phyloP scores from a whole-genome alignment of 805 yeast species.

The Ogataea ramenticola region DNA sequence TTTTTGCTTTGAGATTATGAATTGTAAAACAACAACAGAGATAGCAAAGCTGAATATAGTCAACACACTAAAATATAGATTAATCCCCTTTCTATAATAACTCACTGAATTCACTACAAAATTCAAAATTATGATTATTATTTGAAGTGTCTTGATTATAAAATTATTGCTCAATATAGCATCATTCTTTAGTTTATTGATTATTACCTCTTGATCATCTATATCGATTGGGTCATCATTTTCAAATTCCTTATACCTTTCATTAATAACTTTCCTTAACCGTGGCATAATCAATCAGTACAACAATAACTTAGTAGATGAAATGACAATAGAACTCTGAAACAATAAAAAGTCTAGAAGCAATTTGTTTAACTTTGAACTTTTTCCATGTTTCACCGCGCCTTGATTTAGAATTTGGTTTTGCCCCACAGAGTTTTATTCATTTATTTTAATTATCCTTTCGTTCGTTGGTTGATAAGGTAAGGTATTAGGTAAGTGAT shows the following conservation, averaged over 20 bases:
- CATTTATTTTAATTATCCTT: too few relatives aligned
- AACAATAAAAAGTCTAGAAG: too few relatives aligned
- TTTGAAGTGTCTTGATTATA: not conserved
- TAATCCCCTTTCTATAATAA: conserved; percentile 15
- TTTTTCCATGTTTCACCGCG: too few relatives aligned
- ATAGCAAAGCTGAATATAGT: conserved; percentile 18
- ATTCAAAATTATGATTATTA: conserved; percentile 12
- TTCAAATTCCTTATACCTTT: conserved; percentile 8
- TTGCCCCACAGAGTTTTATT: too few relatives aligned
- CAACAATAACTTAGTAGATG: too few relatives aligned
- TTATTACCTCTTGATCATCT: conserved; percentile 15
- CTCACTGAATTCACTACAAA: conserved; percentile 20
- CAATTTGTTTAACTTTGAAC: too few relatives aligned
- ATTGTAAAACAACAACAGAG: conserved; percentile 12
- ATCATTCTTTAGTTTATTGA: conserved; percentile 10
- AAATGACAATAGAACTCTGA: too few relatives aligned
- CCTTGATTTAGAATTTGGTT: too few relatives aligned
- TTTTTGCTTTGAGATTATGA: not conserved
- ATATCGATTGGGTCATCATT: conserved; percentile 15
- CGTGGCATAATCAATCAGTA: not conserved
- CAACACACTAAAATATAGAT: conserved; percentile 4
- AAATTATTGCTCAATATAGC: not conserved
- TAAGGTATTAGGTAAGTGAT: too few relatives aligned
- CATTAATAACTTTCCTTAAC: not conserved
- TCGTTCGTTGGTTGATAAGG: too few relatives aligned